A percentile compares a stretch with the other conserved stretches of the same genome.
Evolutionary conservation across 305 asterid species (phyloP).

Genomic region (Rubia occidens): DNA sequence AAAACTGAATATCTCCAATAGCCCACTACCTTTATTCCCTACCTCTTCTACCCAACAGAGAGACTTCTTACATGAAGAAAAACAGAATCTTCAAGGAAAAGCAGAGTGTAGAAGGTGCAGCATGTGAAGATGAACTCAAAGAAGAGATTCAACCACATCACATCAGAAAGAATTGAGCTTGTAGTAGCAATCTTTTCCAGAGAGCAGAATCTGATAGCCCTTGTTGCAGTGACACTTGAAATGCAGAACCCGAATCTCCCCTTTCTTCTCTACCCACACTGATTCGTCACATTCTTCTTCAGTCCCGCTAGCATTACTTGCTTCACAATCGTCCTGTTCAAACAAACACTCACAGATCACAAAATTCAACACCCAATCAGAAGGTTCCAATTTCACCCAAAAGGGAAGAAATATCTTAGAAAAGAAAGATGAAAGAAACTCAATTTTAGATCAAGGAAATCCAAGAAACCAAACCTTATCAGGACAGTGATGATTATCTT

Average conservation of each 20-base stretch:
- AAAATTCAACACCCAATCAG: not conserved
- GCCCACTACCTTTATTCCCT: no score
- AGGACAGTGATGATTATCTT: slow-evolving; percentile 3
- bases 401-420: not conserved
- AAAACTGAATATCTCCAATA: no score
- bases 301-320: not conserved
- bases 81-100: not conserved
- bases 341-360: not conserved
- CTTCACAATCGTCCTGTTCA: not conserved
- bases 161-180: slow-evolving; percentile 20
- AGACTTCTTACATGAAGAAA: no score
- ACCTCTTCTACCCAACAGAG: no score
- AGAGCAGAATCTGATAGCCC: slow-evolving; percentile 32
- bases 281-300: slow-evolving; percentile 24
- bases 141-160: not conserved
- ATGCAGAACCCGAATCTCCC: slow-evolving; percentile 31
- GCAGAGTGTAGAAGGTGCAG: no score
- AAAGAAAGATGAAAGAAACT: not conserved
- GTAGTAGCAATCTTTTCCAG: slow-evolving; percentile 35
- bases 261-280: slow-evolving; percentile 43
- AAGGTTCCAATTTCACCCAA: not conserved
- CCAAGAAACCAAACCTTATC: not conserved
- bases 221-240: slow-evolving; percentile 43
- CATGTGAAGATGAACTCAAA: not conserved
- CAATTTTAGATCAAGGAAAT: not conserved